phyloP scores from a whole-genome alignment of 257 asterid genomes.

The Eustoma russellianum region DNA sequence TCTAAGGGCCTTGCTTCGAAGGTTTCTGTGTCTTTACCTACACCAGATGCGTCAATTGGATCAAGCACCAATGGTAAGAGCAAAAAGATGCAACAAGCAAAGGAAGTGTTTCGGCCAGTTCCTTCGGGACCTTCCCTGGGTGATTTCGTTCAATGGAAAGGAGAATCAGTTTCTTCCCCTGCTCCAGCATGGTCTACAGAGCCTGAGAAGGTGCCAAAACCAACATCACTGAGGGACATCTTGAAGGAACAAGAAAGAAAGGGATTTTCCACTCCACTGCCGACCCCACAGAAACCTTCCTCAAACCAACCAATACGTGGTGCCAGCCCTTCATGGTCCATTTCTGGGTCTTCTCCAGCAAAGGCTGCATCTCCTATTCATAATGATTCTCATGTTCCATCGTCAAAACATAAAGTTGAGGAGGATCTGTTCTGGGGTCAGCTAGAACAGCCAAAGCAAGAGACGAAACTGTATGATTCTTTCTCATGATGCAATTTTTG shows the following conservation, averaged over 20 bases:
- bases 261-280: conserved; percentile 40
- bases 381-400: conserved; percentile 37
- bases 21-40: conserved; percentile 32
- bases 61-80: conserved; percentile 57
- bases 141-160: conserved; percentile 90
- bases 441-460: conserved; percentile 63
- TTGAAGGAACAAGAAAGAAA: conserved; percentile 75
- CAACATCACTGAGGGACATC: conserved; percentile 85
- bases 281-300: conserved; percentile 52
- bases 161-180: conserved; percentile 56
- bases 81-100: conserved; percentile 52
- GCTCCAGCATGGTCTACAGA: conserved; percentile 90
- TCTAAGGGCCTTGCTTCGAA: conserved; percentile 56
- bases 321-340: conserved; percentile 59
- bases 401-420: conserved; percentile 48
- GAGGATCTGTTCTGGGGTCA: conserved; percentile 98
- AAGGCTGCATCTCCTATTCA: conserved; percentile 57
- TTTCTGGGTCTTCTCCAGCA: conserved; percentile 47
- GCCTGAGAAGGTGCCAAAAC: conserved; percentile 52
- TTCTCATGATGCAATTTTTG: conserved; percentile 1
- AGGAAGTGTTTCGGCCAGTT: conserved; percentile 57
- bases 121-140: conserved; percentile 95
- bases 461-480: conserved; percentile 61
- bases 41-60: conserved; percentile 41
- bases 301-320: conserved; percentile 49